phyloP scores from a whole-genome alignment of 2,329 filamentous ascomycete genomes.

The Neofusicoccum sp. region DNA sequence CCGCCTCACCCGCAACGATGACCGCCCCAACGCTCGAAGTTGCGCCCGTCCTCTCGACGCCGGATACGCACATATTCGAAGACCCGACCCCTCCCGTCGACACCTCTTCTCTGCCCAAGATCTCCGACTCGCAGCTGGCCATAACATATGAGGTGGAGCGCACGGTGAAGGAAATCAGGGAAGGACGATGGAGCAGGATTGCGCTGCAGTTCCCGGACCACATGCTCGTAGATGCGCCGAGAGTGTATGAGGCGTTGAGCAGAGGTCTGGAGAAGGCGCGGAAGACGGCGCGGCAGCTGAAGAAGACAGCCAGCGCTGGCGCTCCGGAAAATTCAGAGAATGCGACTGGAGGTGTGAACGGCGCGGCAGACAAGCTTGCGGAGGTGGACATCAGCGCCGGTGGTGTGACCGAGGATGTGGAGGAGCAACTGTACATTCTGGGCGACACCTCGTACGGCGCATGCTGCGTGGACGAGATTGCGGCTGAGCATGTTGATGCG shows the following conservation, averaged over 20 bases:
- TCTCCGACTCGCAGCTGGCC: slow-evolving; percentile 67
- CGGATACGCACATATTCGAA: slow-evolving; percentile 60
- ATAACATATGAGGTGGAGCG: slow-evolving; percentile 81
- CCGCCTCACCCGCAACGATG: background rate
- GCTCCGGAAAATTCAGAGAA: background rate
- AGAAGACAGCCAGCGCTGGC: background rate
- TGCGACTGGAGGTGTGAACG: background rate
- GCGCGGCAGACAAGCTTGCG: background rate
- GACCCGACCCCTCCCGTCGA: slow-evolving; percentile 47
- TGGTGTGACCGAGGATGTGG: slow-evolving; percentile 17
- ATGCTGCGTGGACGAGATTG: slow-evolving; percentile 95
- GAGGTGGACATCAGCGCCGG: background rate
- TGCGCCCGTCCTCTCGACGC: slow-evolving; percentile 62
- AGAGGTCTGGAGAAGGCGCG: slow-evolving; percentile 42
- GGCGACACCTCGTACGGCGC: slow-evolving; percentile 96
- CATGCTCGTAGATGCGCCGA: slow-evolving; percentile 83
- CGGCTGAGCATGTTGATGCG: slow-evolving; percentile 87
- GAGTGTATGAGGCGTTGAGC: slow-evolving; percentile 68
- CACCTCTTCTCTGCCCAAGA: slow-evolving; percentile 30
- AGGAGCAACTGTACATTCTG: slow-evolving; percentile 70
- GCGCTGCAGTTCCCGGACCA: slow-evolving; percentile 95
- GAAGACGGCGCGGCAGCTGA: background rate
- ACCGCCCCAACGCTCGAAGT: slow-evolving; percentile 15
- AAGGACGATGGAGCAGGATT: slow-evolving; percentile 69
- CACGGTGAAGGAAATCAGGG: slow-evolving; percentile 73